A percentile compares a stretch with the other conserved stretches of the same genome.
Evolutionary conservation across 305 asterid species (phyloP).

Genomic region (Caryopteris hybrid): DNA sequence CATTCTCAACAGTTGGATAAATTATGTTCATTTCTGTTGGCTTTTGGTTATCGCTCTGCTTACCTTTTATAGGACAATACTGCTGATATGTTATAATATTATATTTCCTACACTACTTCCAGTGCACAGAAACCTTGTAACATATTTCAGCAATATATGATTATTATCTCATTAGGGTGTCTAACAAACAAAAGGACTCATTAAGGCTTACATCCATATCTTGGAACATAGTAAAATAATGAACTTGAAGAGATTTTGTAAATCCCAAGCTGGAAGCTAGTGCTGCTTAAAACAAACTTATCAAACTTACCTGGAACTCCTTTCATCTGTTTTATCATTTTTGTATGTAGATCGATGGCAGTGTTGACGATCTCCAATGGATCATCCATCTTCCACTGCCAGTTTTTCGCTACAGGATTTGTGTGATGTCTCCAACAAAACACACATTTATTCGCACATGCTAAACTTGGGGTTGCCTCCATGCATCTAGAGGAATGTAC

Average conservation of each 20-base stretch:
- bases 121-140: background rate
- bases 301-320: slow-evolving; percentile 80
- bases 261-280: background rate
- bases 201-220: background rate
- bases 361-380: slow-evolving; percentile 81
- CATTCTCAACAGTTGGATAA: background rate
- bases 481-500: slow-evolving; percentile 58
- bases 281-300: background rate
- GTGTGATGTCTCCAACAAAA: slow-evolving; percentile 99
- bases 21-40: slow-evolving; percentile 4
- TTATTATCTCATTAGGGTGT: background rate
- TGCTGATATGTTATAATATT: too few species aligned
- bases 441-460: slow-evolving; percentile 96
- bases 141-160: background rate
- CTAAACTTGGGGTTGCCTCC: slow-evolving; percentile 99
- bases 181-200: background rate
- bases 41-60: too few species aligned
- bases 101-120: background rate
- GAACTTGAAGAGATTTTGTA: background rate
- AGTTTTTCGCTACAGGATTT: slow-evolving; percentile 90
- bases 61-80: too few species aligned
- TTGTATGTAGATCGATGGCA: slow-evolving; percentile 79
- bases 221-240: background rate
- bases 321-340: slow-evolving; percentile 95
- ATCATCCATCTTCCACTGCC: slow-evolving; percentile 99